These are phyloP conservation scores for Porcisia hertigi DNA, from an alignment of 208 protist species.

Conservation along the genomic window DNA sequence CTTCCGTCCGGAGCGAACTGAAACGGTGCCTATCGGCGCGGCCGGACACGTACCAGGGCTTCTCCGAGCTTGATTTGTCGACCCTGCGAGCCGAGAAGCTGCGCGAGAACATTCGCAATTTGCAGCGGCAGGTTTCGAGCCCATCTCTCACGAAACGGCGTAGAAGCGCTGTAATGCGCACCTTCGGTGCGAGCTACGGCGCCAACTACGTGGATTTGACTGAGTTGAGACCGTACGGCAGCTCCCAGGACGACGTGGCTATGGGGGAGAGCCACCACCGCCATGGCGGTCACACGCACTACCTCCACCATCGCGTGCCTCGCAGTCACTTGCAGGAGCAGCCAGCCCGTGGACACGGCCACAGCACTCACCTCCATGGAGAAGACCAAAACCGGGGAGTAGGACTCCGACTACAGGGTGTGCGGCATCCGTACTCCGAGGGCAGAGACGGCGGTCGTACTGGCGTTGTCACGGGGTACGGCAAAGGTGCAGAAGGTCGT, in stretches of 20 bases:
- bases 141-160: not conserved
- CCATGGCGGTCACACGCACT: not conserved
- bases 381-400: not conserved
- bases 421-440: not conserved
- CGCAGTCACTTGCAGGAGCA: not conserved
- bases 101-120: not conserved
- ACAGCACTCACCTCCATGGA: constrained; percentile 2
- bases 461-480: no score
- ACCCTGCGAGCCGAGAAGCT: not conserved
- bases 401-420: not conserved
- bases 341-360: not conserved
- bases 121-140: not conserved
- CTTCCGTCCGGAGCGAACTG: not conserved
- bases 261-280: not conserved
- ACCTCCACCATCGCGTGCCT: not conserved
- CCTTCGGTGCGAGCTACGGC: not conserved
- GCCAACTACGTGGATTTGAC: not conserved
- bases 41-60: not conserved
- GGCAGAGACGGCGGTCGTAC: not conserved
- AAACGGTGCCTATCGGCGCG: not conserved
- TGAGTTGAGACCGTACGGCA: not conserved
- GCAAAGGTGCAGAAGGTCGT: no score
- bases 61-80: not conserved
- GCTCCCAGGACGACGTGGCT: not conserved
- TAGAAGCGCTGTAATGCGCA: not conserved